Evolutionary conservation across 305 asterid species (phyloP).

Genomic region (Ajuga reptans): DNA sequence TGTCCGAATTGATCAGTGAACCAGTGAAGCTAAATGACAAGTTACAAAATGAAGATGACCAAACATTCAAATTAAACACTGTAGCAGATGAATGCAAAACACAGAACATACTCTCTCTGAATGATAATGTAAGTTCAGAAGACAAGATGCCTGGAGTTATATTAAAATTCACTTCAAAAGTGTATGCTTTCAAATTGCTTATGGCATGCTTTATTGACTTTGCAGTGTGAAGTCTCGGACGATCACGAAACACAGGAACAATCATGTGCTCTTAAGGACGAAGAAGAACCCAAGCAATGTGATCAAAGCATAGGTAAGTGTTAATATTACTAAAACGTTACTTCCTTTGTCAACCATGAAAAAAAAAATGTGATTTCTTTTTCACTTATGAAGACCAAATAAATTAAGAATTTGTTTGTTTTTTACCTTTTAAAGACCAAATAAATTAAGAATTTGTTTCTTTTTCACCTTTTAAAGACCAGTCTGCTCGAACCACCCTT

Average conservation of each 20-base stretch:
- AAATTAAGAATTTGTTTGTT: not conserved
- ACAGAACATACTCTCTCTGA: constrained; percentile 16
- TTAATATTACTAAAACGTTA: not conserved
- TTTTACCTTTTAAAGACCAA: not conserved
- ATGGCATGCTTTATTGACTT: constrained; percentile 17
- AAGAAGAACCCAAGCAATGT: constrained; percentile 24
- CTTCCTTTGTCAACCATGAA: not conserved
- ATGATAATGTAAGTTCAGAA: constrained; percentile 38
- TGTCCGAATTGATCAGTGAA: constrained; percentile 24
- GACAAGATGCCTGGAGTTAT: not conserved
- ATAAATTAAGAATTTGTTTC: not conserved
- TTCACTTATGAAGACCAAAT: not conserved
- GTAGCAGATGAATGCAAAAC: constrained; percentile 32
- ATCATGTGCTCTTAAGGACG: constrained; percentile 15
- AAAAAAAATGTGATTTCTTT: no score
- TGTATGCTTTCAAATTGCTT: constrained; percentile 8
- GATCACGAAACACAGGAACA: constrained; percentile 22
- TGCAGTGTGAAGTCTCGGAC: constrained; percentile 35
- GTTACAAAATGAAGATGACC: constrained; percentile 24
- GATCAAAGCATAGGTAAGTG: constrained; percentile 29
- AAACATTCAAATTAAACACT: constrained; percentile 15
- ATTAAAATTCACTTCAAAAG: not conserved
- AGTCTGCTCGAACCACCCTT: not conserved
- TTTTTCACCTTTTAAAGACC: not conserved
- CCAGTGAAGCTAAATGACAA: constrained; percentile 18